Evolutionary conservation across 1,284 basidiomycete species (phyloP), one percentile per base, ranked within the genome.

Genomic region (Amylostereum chailletii): DNA sequence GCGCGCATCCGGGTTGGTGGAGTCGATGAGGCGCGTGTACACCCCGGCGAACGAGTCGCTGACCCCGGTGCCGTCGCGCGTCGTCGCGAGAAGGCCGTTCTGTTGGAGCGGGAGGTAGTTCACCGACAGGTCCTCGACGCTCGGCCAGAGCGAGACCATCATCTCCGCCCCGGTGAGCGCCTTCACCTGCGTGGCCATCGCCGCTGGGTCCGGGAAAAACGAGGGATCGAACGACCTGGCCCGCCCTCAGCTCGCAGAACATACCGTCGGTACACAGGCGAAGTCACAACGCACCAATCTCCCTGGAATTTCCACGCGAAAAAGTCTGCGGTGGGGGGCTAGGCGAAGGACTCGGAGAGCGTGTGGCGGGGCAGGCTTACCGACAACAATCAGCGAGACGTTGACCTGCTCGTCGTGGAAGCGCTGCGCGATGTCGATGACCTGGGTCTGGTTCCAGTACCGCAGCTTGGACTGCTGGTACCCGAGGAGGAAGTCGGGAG

Each of bases 141-240:
- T 68, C 1, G 69, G 69, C 69, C 69, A 71, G 32, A 71, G 57
- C 8, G 69, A 70, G 6, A 70, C 69, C 69, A 71, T 71, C 63
- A 71, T 65, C 52, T 71, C 67, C n/a, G 69, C 69, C 2, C 69
- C 69, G 4, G 69, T 71, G 32, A 70, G 59, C n/a, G 56, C 56
- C 51, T 69, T 70, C 36, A 70, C 69, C 46, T 63, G 54, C 6
- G 60, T 57, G 11, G 65, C 67, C 69, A 71, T 70, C 8, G 46
- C 56, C 10, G 60, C 65, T 33, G 66, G 68, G 51, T 70, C 67
- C 2, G 69, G 67, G 61, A 63, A 71, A 47, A 64, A 66, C 47
- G 63, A 57, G 1, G 65, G 58, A 49, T 71, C 61, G 53, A 71
- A 69, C 3, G 69, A 69, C 67, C 66, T 67, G 47, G 9, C 4